Conservation (phyloP, 2,329 filamentous ascomycete species). For the Chaetomiaceae sp. region DNA sequence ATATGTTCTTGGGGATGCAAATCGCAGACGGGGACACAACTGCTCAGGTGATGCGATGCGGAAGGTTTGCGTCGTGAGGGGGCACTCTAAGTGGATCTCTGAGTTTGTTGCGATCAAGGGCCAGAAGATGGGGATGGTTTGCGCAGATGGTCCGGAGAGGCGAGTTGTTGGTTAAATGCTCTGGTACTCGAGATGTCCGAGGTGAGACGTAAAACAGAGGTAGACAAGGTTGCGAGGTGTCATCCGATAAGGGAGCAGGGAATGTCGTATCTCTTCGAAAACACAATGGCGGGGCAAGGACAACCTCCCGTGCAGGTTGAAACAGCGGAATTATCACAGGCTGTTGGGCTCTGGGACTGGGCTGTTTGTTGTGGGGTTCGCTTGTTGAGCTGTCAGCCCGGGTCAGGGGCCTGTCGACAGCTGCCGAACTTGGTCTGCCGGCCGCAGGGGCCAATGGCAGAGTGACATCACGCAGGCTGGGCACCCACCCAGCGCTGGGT, state of each 20-base stretch:
- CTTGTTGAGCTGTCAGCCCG: neutral
- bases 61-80: conserved; percentile 7
- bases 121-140: too few species aligned
- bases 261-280: too few species aligned
- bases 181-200: too few species aligned
- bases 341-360: neutral
- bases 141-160: too few species aligned
- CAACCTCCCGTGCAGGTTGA: neutral
- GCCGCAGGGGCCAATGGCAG: conserved; percentile 5
- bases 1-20: neutral
- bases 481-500: conserved; percentile 6
- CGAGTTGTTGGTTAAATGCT: too few species aligned
- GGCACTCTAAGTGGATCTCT: too few species aligned
- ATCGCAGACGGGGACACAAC: neutral
- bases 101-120: too few species aligned
- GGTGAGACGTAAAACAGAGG: too few species aligned
- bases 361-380: conserved; percentile 8
- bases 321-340: neutral
- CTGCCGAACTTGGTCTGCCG: conserved; percentile 14
- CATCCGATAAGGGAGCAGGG: too few species aligned
- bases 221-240: too few species aligned
- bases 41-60: conserved; percentile 1
- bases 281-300: conserved; percentile 3
- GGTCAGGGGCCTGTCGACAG: conserved; percentile 7
- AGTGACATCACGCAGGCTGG: conserved; percentile 22